Evolutionary conservation across 2,329 filamentous ascomycete genomes (phyloP), one percentile per base, ranked within the genome.

Genomic region (Fusarium miscanthi): DNA sequence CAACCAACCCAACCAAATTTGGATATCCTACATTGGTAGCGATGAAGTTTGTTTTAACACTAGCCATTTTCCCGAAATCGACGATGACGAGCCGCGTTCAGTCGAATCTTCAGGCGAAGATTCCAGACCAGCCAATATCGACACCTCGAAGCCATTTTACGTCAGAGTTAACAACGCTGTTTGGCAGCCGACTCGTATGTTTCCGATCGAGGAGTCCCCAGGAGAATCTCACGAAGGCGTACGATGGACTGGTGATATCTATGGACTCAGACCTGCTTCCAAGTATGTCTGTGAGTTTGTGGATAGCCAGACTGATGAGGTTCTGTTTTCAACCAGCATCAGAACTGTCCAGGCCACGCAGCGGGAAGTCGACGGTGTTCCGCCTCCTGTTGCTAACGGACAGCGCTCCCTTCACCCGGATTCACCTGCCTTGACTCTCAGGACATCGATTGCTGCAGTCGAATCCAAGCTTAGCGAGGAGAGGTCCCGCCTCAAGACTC

Each of bases 211-310:
- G 27, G 78, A 82, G 49, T 69, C 70, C 21, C 74, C 80, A 11
- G 79, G 79, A 41, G 76, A 78, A 8, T 70, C 81, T 46, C 79
- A 81, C 27, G 76, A 77, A n/a, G 85, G 85, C 23, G 86, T 86
- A 49, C 86, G 88, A 51, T 95, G 91, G 91, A 89, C 88, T 33
- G 93, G 92, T 14, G 89, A 91, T 70, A 91, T 92, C n/a, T 91
- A 90, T 74, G 89, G 89, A 35, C 83, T 92, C 57, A 88, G 92
- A 23, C 91, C 93, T 12, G 85, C 91, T 74, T 93, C 92, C 64
- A 94, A 91, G 81, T 95, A 95, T 81, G 89, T 91, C 71, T 93
- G 90, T 81, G 92, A 95, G 80, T 93, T 95, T 79, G 88, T 95
- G 65, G 89, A 92, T 80, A 91, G 89, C 45, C 84, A 84, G 31